Percentiles rank a stretch among this genome's conserved stretches.
These are phyloP conservation scores for Penicillium herquei DNA, from an alignment of 495 filamentous ascomycete genomes.

Conservation along the genomic window DNA sequence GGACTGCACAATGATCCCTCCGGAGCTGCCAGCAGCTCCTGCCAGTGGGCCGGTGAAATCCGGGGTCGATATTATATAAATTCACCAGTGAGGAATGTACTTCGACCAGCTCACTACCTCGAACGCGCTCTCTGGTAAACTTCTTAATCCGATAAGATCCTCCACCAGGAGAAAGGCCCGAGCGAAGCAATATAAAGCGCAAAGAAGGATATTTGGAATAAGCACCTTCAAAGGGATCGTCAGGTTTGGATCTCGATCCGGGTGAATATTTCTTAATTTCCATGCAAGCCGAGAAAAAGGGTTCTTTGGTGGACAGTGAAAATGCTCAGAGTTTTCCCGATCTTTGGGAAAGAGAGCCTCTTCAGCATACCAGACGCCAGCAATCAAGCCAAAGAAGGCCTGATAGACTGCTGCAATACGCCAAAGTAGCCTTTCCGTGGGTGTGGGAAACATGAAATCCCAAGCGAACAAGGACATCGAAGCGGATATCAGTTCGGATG, in stretches of 20 bases:
- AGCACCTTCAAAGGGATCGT: slow-evolving; percentile 12
- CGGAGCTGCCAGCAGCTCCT: too few species aligned
- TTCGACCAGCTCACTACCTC: slow-evolving; percentile 25
- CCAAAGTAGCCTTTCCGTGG: slow-evolving; percentile 27
- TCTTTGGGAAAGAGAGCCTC: background rate
- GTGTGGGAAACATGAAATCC: slow-evolving; percentile 25
- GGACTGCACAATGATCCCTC: too few species aligned
- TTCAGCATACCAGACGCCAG: slow-evolving; percentile 2
- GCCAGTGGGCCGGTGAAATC: too few species aligned
- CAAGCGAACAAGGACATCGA: slow-evolving; percentile 31
- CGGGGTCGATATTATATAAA: background rate
- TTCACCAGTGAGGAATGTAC: slow-evolving; percentile 21
- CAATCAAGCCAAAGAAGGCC: slow-evolving; percentile 9
- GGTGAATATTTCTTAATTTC: slow-evolving; percentile 20
- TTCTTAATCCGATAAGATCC: slow-evolving; percentile 32
- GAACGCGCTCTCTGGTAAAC: slow-evolving; percentile 27
- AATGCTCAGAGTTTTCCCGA: background rate
- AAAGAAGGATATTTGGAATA: slow-evolving; percentile 14
- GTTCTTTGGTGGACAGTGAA: background rate
- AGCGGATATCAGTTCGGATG: slow-evolving; percentile 15
- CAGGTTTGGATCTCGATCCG: slow-evolving; percentile 11
- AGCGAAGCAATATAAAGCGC: slow-evolving; percentile 17
- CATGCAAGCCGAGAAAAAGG: background rate
- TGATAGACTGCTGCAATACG: slow-evolving; percentile 17
- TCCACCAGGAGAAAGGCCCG: slow-evolving; percentile 33